Percentiles rank a stretch among this genome's conserved stretches.
phyloP scores from a whole-genome alignment of 2,329 filamentous ascomycete genomes.

The Thermothelomyces thermophilus region DNA sequence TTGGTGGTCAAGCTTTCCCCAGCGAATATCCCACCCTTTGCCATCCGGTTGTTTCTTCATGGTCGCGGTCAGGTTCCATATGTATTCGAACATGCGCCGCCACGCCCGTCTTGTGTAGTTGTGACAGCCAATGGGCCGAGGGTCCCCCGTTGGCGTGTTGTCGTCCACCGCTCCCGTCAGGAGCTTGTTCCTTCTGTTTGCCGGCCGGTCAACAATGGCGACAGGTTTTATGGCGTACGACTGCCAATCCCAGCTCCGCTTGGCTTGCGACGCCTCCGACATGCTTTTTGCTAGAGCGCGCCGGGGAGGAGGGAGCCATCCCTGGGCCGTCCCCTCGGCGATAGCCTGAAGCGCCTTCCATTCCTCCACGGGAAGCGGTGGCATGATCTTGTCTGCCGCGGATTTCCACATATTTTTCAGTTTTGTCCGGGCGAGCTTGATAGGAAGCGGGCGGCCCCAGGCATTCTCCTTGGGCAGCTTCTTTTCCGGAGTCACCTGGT shows the following conservation, averaged over 20 bases:
- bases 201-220: constrained; percentile 33
- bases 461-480: constrained; percentile 38
- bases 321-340: constrained; percentile 35
- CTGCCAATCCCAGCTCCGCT: constrained; percentile 38
- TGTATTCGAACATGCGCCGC: constrained; percentile 40
- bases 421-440: constrained; percentile 37
- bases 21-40: constrained; percentile 34
- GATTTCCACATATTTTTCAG: constrained; percentile 42
- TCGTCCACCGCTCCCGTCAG: constrained; percentile 35
- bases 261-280: not conserved
- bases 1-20: constrained; percentile 36
- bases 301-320: constrained; percentile 35
- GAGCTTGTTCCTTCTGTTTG: constrained; percentile 30
- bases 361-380: constrained; percentile 48
- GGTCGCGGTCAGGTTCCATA: constrained; percentile 41
- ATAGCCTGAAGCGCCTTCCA: constrained; percentile 50
- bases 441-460: constrained; percentile 42
- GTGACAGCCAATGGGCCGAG: constrained; percentile 29
- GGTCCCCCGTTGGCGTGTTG: constrained; percentile 29
- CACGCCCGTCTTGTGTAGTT: constrained; percentile 37
- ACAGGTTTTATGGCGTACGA: constrained; percentile 35
- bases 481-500: constrained; percentile 30
- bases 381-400: constrained; percentile 41
- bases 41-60: constrained; percentile 31
- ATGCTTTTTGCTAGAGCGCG: constrained; percentile 28